These are phyloP conservation scores for Mortierella sp. DNA, from an alignment of 371 early-diverging fungal genomes.

Conservation along the genomic window DNA sequence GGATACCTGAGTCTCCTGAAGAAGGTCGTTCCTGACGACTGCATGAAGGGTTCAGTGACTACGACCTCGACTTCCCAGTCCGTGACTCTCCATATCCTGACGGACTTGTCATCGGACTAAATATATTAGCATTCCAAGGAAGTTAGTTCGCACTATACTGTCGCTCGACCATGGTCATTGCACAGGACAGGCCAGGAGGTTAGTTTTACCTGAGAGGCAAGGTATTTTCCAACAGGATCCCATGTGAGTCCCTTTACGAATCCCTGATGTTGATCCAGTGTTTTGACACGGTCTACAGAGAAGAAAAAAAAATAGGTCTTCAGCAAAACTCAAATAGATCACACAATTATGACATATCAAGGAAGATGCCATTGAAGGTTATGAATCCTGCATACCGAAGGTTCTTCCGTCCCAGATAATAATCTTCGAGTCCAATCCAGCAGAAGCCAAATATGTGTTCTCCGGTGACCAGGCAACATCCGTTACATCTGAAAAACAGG, in stretches of 20 bases:
- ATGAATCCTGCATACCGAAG: constrained; percentile 86
- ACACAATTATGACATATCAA: neutral
- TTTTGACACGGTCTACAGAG: constrained; percentile 67
- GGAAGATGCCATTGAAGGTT: no score
- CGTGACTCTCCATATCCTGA: constrained; percentile 87
- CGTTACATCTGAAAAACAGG: constrained; percentile 74
- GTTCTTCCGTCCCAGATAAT: constrained; percentile 87
- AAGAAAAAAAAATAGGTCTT: neutral
- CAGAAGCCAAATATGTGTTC: constrained; percentile 88
- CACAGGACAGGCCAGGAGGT: neutral
- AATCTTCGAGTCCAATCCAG: constrained; percentile 88
- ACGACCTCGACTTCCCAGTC: constrained; percentile 87
- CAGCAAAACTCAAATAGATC: neutral
- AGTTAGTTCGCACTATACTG: no score
- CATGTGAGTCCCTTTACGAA: constrained; percentile 97
- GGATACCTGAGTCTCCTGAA: constrained; percentile 85
- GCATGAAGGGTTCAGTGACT: constrained; percentile 80
- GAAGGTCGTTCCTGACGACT: constrained; percentile 85
- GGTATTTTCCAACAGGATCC: constrained; percentile 94
- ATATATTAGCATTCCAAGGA: no score
- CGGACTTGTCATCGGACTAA: constrained; percentile 92
- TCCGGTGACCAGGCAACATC: constrained; percentile 97
- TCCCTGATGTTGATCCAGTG: constrained; percentile 80
- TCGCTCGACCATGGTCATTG: no score
- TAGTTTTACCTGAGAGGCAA: constrained; percentile 95